Base-by-base conservation (phyloP, 176 grass and related monocot species). In the Aegilops tauschii region DNA sequence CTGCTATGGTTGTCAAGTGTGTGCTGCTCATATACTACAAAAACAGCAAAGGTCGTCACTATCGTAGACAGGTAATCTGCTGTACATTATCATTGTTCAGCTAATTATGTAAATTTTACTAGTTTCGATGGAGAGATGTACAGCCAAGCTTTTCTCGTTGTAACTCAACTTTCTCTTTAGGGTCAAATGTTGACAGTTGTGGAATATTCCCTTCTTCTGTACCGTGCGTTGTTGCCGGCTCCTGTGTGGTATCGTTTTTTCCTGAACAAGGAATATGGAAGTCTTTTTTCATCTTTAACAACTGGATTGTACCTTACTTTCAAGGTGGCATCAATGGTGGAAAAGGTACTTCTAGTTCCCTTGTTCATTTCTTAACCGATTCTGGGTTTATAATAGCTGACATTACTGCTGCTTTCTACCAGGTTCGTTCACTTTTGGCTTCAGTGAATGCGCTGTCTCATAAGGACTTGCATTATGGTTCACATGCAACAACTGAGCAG, bases 191-290 rank as follows among this genome's bases (percentile, higher is more conserved):
- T 99, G 80, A 99, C 94, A n/a, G 88, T 96, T 71, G 94, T 99
- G 42, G 97, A 99, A 87, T 99, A 99, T 91, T 86, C 94, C 80
- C 85, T 98, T 58, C 97, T 98, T 85, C 69, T 98, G 50, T 96
- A 96, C 79, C 97, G 97, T 17, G 94, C 94, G 29, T 88, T 98
- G 64, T 88, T 98, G 82, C 97, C 97, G 18, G 88, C 94, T 78
- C 90, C 97, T 44, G 92, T 98, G 76, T 98, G 97, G 97, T 98
- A 98, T 80, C 92, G 94, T 8, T 98, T 98, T 91, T 98, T 98
- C 56, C 82, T 98, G 52, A 98, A 98, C 89, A 96, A 96, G 89
- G 97, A 98, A 87, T 98, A 98, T 90, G 97, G 97, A 21, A 96
- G 93, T 91, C 89, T 98, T n/a, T 96, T 98, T 88, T 98, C 97